Evolutionary conservation across 768 basidiomycete species (phyloP).

Genomic region (Lentinula lateritia): DNA sequence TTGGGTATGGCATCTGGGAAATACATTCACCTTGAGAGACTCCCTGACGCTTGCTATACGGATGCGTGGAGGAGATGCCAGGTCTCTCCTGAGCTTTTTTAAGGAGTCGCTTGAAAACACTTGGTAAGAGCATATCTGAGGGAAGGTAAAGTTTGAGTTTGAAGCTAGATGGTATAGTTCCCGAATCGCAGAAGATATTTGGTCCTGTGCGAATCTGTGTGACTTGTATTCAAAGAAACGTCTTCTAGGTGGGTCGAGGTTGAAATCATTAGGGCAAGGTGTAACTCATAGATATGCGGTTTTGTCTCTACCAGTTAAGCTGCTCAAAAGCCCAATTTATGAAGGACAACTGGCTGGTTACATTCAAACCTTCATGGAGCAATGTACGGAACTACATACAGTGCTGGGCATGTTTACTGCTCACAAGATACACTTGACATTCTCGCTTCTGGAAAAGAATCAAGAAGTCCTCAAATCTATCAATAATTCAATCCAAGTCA

Average conservation of each 20-base stretch:
- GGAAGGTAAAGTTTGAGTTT: too few species aligned
- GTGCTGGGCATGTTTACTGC: slow-evolving; percentile 24
- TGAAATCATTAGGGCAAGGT: background rate
- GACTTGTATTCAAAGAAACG: slow-evolving; percentile 21
- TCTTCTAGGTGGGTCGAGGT: slow-evolving; percentile 10
- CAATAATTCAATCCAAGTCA: background rate
- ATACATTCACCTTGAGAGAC: too few species aligned
- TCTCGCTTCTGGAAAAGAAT: background rate
- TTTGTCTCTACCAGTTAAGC: slow-evolving; percentile 17
- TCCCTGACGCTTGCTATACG: too few species aligned
- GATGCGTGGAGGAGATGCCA: too few species aligned
- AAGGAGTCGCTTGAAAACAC: too few species aligned
- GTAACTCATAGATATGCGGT: too few species aligned
- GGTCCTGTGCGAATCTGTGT: slow-evolving; percentile 26
- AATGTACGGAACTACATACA: slow-evolving; percentile 20
- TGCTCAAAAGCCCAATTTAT: slow-evolving; percentile 25
- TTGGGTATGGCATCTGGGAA: too few species aligned
- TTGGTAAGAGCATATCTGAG: too few species aligned
- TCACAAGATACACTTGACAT: slow-evolving; percentile 13
- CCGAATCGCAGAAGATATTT: slow-evolving; percentile 22
- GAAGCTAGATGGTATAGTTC: slow-evolving; percentile 1
- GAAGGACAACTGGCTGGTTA: slow-evolving; percentile 19
- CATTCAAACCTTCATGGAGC: slow-evolving; percentile 16
- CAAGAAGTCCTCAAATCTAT: background rate
- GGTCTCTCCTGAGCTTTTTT: too few species aligned